Percentiles rank a stretch among this genome's conserved stretches.
These are phyloP conservation scores for Solanum appendiculatum DNA, from an alignment of 257 asterid species.

Conservation along the genomic window DNA sequence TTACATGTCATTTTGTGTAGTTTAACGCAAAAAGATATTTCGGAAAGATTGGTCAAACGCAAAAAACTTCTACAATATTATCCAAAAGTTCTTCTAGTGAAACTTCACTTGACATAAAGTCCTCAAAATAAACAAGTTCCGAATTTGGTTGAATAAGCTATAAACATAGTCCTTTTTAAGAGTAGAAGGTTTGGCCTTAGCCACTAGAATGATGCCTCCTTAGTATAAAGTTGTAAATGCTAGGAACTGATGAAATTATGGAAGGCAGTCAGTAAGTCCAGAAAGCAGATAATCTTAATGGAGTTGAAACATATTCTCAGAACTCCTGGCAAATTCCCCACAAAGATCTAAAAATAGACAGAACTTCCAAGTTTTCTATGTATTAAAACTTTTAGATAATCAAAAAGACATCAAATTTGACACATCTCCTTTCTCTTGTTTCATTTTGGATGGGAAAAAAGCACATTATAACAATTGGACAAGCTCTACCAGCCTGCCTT, in stretches of 20 bases:
- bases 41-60: not conserved
- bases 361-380: not conserved
- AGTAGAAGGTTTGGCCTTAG: not conserved
- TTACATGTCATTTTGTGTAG: not conserved
- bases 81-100: not conserved
- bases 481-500: not conserved
- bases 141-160: not conserved
- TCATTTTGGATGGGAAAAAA: not conserved
- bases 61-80: not conserved
- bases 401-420: not conserved
- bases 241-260: not conserved
- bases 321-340: not conserved
- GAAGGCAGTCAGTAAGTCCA: not conserved
- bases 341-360: not conserved
- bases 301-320: not conserved
- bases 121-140: not conserved
- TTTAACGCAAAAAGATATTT: not conserved
- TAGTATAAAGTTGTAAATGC: not conserved
- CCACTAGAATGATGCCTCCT: not conserved
- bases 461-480: not conserved
- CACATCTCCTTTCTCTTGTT: not conserved
- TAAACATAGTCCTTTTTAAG: not conserved
- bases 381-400: not conserved
- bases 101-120: not conserved
- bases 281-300: not conserved